Evolutionary conservation across 2,329 filamentous ascomycete species (phyloP).

Genomic region (Fusarium brevicatenulatum): DNA sequence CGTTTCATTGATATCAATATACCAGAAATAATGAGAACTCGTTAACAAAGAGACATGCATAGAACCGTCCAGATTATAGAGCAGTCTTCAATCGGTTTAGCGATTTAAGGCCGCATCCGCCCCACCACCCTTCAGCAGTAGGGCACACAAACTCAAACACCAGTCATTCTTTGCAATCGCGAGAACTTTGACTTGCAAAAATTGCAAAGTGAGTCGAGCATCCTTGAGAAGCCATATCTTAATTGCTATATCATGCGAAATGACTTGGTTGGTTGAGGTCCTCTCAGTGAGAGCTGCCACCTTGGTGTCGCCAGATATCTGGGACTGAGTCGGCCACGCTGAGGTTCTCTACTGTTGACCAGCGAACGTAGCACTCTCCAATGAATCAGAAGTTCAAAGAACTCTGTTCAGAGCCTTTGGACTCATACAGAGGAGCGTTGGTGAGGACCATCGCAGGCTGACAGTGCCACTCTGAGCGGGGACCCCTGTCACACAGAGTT

Average conservation of each 20-base stretch:
- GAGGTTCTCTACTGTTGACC: rapidly evolving
- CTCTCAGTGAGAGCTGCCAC: neutral
- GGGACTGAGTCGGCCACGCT: rapidly evolving
- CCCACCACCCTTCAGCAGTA: neutral
- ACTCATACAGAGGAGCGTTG: too few species aligned
- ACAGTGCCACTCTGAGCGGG: rapidly evolving
- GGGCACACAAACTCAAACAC: neutral
- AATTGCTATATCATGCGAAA: neutral
- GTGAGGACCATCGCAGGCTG: neutral
- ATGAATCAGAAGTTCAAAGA: neutral
- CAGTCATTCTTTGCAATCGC: neutral
- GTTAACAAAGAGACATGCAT: neutral
- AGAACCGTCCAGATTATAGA: neutral
- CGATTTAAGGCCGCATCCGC: neutral
- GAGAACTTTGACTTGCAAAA: neutral
- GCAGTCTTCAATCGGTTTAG: neutral
- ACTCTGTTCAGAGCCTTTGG: rapidly evolving
- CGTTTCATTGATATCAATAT: too few species aligned
- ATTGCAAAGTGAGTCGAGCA: neutral
- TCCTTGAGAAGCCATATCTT: rapidly evolving
- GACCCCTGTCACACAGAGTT: rapidly evolving
- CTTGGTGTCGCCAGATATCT: neutral
- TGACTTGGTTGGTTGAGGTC: rapidly evolving
- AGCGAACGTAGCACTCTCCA: rapidly evolving
- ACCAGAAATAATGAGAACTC: neutral